A percentile compares a stretch with the other conserved stretches of the same genome.
Evolutionary conservation across 768 basidiomycete genomes (phyloP).

Genomic region (Serpula lacrymans): DNA sequence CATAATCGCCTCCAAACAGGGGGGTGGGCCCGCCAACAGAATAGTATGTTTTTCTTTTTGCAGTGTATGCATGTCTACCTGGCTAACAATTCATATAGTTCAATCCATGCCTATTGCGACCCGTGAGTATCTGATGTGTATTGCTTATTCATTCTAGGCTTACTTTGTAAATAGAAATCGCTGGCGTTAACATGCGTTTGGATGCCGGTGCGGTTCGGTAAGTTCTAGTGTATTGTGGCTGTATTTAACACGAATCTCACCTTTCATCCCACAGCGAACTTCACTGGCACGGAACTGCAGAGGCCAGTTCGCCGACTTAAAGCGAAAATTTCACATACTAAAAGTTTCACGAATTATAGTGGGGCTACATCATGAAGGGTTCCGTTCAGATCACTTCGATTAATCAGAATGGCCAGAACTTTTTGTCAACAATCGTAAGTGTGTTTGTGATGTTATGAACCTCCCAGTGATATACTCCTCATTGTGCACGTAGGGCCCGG

Average conservation of each 20-base stretch:
- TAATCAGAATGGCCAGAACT: constrained; percentile 46
- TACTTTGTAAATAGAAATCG: constrained; percentile 26
- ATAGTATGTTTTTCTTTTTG: constrained; percentile 29
- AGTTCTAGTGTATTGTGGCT: constrained; percentile 3
- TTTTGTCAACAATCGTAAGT: constrained; percentile 46
- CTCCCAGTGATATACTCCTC: neutral
- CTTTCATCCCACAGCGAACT: constrained; percentile 35
- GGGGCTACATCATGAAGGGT: constrained; percentile 52
- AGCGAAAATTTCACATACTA: neutral
- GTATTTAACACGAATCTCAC: neutral
- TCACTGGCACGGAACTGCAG: constrained; percentile 52
- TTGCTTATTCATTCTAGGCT: constrained; percentile 1
- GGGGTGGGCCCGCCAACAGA: constrained; percentile 60
- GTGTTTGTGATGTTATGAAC: neutral
- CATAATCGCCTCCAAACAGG: constrained; percentile 55
- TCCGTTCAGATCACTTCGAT: constrained; percentile 46
- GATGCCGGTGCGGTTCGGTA: constrained; percentile 48
- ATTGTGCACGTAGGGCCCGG: constrained; percentile 30
- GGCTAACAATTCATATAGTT: constrained; percentile 26
- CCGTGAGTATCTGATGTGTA: constrained; percentile 28
- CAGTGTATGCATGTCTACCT: neutral
- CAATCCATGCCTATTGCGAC: constrained; percentile 48
- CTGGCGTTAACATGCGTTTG: constrained; percentile 51
- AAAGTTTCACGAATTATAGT: constrained; percentile 23
- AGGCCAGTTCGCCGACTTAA: constrained; percentile 31